Conservation (phyloP, 1,284 basidiomycete genomes). For the Phylloboletellus chloephorus region DNA sequence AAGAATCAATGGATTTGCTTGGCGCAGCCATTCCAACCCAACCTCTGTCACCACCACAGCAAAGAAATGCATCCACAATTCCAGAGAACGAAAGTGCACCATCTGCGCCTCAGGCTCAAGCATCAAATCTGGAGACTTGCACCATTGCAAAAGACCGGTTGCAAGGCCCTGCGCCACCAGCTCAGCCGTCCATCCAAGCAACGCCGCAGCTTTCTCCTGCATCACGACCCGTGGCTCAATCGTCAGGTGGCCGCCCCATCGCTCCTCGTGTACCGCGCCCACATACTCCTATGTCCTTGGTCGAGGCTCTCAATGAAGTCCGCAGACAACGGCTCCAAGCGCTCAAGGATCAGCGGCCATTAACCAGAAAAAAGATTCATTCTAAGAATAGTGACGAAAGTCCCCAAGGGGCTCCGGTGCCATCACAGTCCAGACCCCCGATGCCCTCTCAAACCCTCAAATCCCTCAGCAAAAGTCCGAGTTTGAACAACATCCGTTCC, state of each 20-base stretch:
- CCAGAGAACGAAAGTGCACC: neutral
- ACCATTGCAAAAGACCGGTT: neutral
- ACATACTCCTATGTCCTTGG: conserved; percentile 16
- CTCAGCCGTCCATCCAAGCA: conserved; percentile 5
- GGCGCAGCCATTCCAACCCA: neutral
- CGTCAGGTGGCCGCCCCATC: conserved; percentile 15
- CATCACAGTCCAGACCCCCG: no score
- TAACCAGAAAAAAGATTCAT: no score
- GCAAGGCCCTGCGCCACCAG: no score
- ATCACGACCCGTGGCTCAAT: conserved; percentile 7
- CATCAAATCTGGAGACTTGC: neutral
- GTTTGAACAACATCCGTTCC: conserved; percentile 18
- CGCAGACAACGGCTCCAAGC: conserved; percentile 10
- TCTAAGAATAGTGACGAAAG: no score
- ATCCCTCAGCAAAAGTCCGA: conserved; percentile 9
- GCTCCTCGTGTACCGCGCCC: conserved; percentile 22
- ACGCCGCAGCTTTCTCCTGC: neutral
- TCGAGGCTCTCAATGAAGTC: conserved; percentile 22
- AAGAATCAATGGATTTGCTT: neutral
- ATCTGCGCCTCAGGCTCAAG: neutral
- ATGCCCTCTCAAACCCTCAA: no score
- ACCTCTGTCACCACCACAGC: neutral
- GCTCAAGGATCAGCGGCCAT: neutral
- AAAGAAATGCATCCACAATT: neutral
- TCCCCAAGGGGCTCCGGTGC: no score